Evolutionary conservation across 1,284 basidiomycete species (phyloP).

Genomic region (Ceraceosorus guamensis): DNA sequence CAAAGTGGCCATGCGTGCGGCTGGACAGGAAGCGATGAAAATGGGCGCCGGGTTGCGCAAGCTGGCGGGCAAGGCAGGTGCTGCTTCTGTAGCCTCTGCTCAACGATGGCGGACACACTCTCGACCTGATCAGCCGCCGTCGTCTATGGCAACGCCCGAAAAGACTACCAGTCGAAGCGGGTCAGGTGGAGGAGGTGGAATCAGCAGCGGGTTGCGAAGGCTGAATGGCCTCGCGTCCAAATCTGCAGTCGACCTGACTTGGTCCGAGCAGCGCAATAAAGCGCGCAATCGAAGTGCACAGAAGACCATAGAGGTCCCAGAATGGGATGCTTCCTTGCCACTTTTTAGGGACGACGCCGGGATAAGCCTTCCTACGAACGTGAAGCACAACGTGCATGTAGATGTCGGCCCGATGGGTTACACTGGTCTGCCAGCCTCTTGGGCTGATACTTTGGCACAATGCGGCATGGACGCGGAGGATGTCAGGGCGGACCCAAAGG

Average conservation of each 20-base stretch:
- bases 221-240: not conserved
- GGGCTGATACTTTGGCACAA: constrained; percentile 24
- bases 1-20: no score
- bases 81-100: no score
- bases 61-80: not conserved
- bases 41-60: not conserved
- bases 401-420: constrained; percentile 34
- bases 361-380: constrained; percentile 32
- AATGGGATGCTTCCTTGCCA: no score
- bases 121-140: no score
- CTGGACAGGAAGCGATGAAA: not conserved
- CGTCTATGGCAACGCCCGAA: no score
- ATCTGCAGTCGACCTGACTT: not conserved
- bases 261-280: not conserved
- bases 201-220: no score
- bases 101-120: no score
- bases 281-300: not conserved
- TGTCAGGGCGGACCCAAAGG: constrained; percentile 15
- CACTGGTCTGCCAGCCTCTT: constrained; percentile 28
- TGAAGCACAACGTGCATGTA: constrained; percentile 37
- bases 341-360: constrained; percentile 15
- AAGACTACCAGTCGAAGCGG: no score
- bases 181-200: no score
- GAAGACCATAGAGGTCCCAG: no score
- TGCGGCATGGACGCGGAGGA: constrained; percentile 18